Base-by-base conservation (phyloP, 805 yeast species). In the Starmerella potacharoeniae region DNA sequence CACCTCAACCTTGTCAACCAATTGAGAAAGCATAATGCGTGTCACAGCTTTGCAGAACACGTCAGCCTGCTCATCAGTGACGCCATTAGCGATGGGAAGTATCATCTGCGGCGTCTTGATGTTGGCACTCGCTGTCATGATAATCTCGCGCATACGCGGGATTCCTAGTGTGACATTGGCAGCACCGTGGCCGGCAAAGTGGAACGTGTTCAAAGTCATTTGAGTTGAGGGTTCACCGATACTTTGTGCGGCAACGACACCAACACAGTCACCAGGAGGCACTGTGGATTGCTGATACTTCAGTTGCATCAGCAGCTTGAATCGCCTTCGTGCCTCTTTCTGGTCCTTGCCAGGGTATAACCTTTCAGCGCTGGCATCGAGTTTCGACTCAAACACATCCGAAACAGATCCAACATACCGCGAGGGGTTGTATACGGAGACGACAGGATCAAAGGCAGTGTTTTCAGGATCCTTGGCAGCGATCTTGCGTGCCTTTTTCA, bases 121-220 rank as follows among this genome's bases (percentile, higher is more conserved):
- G 49, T 85, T 73, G 28, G 96, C 82, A 57, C 96, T 87, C 22
- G 99, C 99, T 11, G 99, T 95, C 99, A 93, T 93, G 69, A 93
- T 89, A 71, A 93, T 93, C 79, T 93, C 99, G 81, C 99, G 85
- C 87, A 93, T 83, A 81, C 99, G 96, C 43, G 99, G 99, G 68
- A 93, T 93, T 85, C 99, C 99, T 66, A 93, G 78, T 0, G 99
- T 93, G 61, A 93, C 99, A 73, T 93, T 93, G 47, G 98, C 98
- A 56, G 98, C 99, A 81, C 99, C 99, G 75, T 95, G 98, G 70
- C 99, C 99, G 65, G 99, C 99, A 68, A 93, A 93, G 76, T 93
- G 96, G 87, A 87, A 87, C 48, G 96, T 87, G 71, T 87, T 87
- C 66, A 87, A 79, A 16, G 99, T 93, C 99, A 93, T 93, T 75